Evolutionary conservation across 2,329 filamentous ascomycete genomes (phyloP), one percentile per base, ranked within the genome.

Genomic region (Graphilbum sp.): DNA sequence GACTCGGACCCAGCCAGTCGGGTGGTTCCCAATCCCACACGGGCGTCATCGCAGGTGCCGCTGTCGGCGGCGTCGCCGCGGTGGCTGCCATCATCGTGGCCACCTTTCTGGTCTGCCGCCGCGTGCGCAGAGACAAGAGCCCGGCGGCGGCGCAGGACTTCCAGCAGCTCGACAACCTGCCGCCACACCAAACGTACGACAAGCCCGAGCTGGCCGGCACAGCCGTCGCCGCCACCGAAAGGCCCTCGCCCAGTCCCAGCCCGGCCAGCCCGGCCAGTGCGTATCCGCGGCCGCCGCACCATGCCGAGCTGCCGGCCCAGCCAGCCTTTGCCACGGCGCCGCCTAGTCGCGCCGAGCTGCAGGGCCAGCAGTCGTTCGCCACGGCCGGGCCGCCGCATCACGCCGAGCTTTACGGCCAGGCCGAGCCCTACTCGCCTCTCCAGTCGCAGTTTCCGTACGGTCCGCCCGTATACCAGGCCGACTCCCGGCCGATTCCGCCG

Each of bases 31-130:
- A 24, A 6, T 47, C 49, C 8, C 55, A 52, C 30, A 50, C 51
- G 0, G 50, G 45, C 4, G 48, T 57, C 19, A 62, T 66, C 23
- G 46, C 43, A 4, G 54, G 58, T 2, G 56, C 50, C 4, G 53
- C 54, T 1, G 50, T 54, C 7, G 59, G 58, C 5, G 52, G 44
- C 4, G 42, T 59, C 9, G 51, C 41, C 2, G 56, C 52, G 5
- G 44, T 61, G 2, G 49, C 42, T 9, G 30, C 55, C 12, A 41
- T 58, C 4, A 54, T 52, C 0, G 43, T 52, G 0, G 52, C 57
- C 19, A 52, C 64, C 39, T 55, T 63, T 46, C 52, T 62, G 32
- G 46, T 58, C 19, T 43, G 48, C 39, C 47, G 47, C 19, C 44
- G 45, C 12, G 40, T 43, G 3, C 54, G 48, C 29, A 55, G 52